These are phyloP conservation scores for Talaromyces borbonicus DNA, from an alignment of 495 filamentous ascomycete species.

Conservation along the genomic window DNA sequence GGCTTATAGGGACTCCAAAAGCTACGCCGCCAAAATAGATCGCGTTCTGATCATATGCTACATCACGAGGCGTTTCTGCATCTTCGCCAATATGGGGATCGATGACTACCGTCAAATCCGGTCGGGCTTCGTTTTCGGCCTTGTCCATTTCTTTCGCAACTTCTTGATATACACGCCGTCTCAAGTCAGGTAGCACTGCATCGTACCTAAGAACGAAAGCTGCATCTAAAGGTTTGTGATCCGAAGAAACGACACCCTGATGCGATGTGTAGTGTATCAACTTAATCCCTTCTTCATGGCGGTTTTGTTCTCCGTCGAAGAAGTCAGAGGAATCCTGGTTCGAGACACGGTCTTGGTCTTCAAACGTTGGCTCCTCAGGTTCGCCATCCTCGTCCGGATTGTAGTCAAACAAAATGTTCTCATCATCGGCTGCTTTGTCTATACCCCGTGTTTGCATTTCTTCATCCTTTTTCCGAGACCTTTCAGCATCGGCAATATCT, in stretches of 20 bases:
- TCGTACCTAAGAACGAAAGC: conserved; percentile 76
- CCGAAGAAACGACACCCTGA: conserved; percentile 80
- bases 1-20: conserved; percentile 52
- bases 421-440: conserved; percentile 64
- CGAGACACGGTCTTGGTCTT: conserved; percentile 18
- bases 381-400: conserved; percentile 65
- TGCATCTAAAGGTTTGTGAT: conserved; percentile 86
- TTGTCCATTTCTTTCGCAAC: conserved; percentile 82
- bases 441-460: conserved; percentile 77
- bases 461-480: conserved; percentile 61
- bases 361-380: conserved; percentile 54
- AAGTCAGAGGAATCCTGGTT: neutral
- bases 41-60: conserved; percentile 38
- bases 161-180: conserved; percentile 73
- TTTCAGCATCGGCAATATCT: conserved; percentile 52
- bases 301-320: conserved; percentile 8
- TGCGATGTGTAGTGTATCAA: conserved; percentile 78
- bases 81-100: conserved; percentile 43
- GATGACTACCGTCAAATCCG: conserved; percentile 72
- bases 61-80: conserved; percentile 10
- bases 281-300: conserved; percentile 47
- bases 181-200: conserved; percentile 71
- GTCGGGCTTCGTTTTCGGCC: conserved; percentile 85
- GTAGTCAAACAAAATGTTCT: conserved; percentile 83
- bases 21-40: conserved; percentile 69